Percentiles rank a stretch among this genome's conserved stretches.
These are phyloP conservation scores for Chytriomyces sp. DNA, from an alignment of 192 early-diverging fungal species.

Conservation along the genomic window DNA sequence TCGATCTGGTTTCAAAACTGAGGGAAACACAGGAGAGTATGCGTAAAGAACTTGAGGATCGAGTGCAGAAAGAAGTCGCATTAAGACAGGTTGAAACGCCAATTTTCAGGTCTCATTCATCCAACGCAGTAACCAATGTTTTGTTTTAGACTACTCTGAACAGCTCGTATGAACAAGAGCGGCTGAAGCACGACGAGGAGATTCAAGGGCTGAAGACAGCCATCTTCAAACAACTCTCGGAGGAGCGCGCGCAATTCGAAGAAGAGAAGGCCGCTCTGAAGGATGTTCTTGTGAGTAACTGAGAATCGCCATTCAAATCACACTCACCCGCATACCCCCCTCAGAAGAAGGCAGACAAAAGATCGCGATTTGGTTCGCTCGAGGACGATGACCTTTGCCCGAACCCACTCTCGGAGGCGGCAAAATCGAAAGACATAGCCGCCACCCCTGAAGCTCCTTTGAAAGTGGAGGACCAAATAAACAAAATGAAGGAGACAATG, in stretches of 20 bases:
- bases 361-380: slow-evolving; percentile 31
- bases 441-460: slow-evolving; percentile 7
- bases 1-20: slow-evolving; percentile 30
- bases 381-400: slow-evolving; percentile 38
- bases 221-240: slow-evolving; percentile 37
- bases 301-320: too few relatives aligned
- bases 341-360: slow-evolving; percentile 19
- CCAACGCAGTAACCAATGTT: not conserved
- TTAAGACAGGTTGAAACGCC: slow-evolving; percentile 30
- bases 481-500: slow-evolving; percentile 27
- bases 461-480: slow-evolving; percentile 34
- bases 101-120: slow-evolving; percentile 7
- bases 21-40: slow-evolving; percentile 38
- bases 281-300: slow-evolving; percentile 18
- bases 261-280: slow-evolving; percentile 28
- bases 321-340: not conserved
- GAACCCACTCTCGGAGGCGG: not conserved
- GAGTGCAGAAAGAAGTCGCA: slow-evolving; percentile 41
- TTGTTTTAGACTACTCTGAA: slow-evolving; percentile 31
- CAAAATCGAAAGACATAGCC: slow-evolving; percentile 1
- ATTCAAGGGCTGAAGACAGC: slow-evolving; percentile 33
- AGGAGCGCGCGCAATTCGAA: slow-evolving; percentile 41
- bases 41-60: slow-evolving; percentile 44
- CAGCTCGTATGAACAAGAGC: slow-evolving; percentile 36
- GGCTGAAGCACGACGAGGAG: slow-evolving; percentile 42